Evolutionary conservation across 139 green algal genomes (phyloP).

Genomic region (Trebouxia sp.): DNA sequence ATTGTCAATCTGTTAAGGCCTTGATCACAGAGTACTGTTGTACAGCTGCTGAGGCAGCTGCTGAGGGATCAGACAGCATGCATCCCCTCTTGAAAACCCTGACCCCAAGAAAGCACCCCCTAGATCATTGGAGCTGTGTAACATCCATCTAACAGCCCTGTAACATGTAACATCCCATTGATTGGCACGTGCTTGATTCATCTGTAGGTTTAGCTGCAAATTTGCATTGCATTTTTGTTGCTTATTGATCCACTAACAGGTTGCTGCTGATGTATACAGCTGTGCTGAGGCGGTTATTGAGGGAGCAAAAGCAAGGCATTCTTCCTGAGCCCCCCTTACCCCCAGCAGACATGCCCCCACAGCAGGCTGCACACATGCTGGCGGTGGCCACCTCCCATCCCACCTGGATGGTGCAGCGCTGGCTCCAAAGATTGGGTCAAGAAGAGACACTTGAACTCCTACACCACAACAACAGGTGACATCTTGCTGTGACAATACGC

Average conservation of each 20-base stretch:
- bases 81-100: too few relatives aligned
- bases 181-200: neutral
- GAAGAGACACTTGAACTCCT: constrained; percentile 61
- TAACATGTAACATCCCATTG: too few relatives aligned
- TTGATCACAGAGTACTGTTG: too few relatives aligned
- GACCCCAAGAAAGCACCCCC: too few relatives aligned
- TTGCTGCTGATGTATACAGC: neutral
- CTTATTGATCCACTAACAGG: neutral
- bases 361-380: constrained; percentile 32
- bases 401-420: constrained; percentile 78
- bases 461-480: constrained; percentile 74
- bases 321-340: constrained; percentile 33
- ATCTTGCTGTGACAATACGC: too few relatives aligned
- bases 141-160: too few relatives aligned
- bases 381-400: constrained; percentile 62
- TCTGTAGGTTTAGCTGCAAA: neutral
- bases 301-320: constrained; percentile 19
- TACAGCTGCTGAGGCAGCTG: too few relatives aligned
- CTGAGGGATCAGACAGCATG: too few relatives aligned
- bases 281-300: constrained; percentile 47
- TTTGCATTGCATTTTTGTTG: neutral
- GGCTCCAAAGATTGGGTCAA: constrained; percentile 63
- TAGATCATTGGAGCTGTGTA: too few relatives aligned
- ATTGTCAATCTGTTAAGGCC: too few relatives aligned
- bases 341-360: neutral